Evolutionary conservation across 768 basidiomycete genomes (phyloP), one percentile per base, ranked within the genome.

Genomic region (Strobilomyces confusus): DNA sequence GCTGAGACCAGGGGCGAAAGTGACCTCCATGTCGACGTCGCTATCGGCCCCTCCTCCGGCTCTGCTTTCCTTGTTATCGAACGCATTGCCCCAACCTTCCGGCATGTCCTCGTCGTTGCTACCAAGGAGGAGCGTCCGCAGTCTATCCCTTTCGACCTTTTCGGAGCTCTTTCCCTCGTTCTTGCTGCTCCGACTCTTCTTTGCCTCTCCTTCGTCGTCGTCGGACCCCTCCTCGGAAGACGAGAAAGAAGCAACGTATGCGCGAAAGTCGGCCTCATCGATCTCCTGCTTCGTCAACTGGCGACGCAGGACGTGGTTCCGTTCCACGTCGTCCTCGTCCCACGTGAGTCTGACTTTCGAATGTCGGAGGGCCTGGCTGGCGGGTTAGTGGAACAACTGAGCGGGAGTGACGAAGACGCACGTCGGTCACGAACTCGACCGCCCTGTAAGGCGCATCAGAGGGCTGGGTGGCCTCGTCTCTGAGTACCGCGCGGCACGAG

Each of bases 261-360:
- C 87, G 48, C 78, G 82, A 76, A 95, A 98, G 63, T 98, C 94
- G 50, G 83, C 82, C 54, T 95, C 88, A 45, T 97, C 94, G 25
- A 98, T 86, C 66, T 98, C 92, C 64, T 92, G 86, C 49, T 80
- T 79, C 0, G 89, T 82, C 38, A 97, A 74, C 1, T 76, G 75
- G 20, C 93, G 86, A 43, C 93, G 83, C 1, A 94, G 92, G 45
- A 94, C 62, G 41, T 83, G 83, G 52, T 78, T 80, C 37, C 95
- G 86, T 63, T 94, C 89, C 0, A 90, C 86, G 60, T 98, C 95
- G 69, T 98, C 97, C 50, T 94, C 91, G 59, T 99, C 97, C 97
- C 97, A 99, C 5, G 95, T 97, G 30, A 98, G 80, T 64, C 92
- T 97, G 55, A 98, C 95, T 75, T 93, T 97, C 14, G 97, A 99